Conservation (phyloP, 257 asterid species). For the Salvia hispanica region DNA sequence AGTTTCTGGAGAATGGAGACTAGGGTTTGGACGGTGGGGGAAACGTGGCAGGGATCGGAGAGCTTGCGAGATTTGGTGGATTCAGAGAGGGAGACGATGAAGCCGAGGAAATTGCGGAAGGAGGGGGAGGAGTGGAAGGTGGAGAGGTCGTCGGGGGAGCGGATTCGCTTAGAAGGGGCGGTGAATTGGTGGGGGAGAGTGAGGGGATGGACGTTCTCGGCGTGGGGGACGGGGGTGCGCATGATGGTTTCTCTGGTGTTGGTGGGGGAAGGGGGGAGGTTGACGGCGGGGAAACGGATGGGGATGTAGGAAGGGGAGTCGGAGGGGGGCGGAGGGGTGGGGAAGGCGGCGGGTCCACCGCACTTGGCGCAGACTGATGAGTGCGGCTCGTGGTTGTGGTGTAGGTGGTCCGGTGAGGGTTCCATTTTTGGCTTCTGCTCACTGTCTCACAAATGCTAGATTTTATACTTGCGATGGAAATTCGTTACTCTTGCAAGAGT, state of each 20-base stretch:
- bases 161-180: conserved; percentile 59
- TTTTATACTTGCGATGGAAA: too few species aligned
- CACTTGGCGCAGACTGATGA: conserved; percentile 60
- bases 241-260: conserved; percentile 72
- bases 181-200: conserved; percentile 62
- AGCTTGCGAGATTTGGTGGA: conserved; percentile 66
- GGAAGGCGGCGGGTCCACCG: conserved; percentile 69
- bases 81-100: conserved; percentile 73
- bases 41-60: conserved; percentile 69
- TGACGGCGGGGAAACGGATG: conserved; percentile 84
- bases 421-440: conserved; percentile 29
- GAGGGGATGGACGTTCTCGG: conserved; percentile 55
- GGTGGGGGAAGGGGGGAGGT: conserved; percentile 66
- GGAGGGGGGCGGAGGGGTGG: conserved; percentile 68
- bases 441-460: too few species aligned
- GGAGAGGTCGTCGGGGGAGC: conserved; percentile 58
- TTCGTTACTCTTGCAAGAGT: too few species aligned
- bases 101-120: conserved; percentile 70
- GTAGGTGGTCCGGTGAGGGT: conserved; percentile 32
- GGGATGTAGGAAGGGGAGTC: conserved; percentile 75
- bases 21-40: conserved; percentile 49
- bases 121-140: conserved; percentile 59
- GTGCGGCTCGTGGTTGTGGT: conserved; percentile 26
- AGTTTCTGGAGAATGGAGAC: conserved; percentile 47
- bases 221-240: conserved; percentile 87